These are phyloP conservation scores for Serendipita sp. DNA, from an alignment of 768 basidiomycete species.

Conservation along the genomic window DNA sequence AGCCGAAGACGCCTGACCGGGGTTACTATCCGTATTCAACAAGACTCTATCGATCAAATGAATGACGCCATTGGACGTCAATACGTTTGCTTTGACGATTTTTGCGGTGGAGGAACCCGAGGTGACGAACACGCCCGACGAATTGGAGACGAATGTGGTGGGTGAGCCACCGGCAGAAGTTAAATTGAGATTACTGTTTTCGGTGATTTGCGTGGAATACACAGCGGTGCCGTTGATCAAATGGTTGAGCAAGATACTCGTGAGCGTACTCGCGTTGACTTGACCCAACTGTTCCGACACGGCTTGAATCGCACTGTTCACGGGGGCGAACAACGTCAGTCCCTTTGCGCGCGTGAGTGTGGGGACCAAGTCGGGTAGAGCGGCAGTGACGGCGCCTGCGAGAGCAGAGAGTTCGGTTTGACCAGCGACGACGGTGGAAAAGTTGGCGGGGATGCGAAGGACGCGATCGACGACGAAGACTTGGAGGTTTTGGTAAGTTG, in stretches of 20 bases:
- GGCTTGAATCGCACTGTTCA: conserved; percentile 20
- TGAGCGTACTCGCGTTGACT: conserved; percentile 31
- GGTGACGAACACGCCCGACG: conserved; percentile 40
- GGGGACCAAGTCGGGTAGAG: conserved; percentile 18
- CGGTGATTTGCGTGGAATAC: conserved; percentile 38
- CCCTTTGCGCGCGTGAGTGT: conserved; percentile 28
- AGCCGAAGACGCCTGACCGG: conserved; percentile 32
- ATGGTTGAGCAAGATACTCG: conserved; percentile 39
- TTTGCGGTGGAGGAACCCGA: conserved; percentile 31
- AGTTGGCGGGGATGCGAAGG: conserved; percentile 33
- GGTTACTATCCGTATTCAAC: conserved; percentile 27
- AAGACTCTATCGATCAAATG: conserved; percentile 45
- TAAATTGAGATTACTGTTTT: conserved; percentile 17
- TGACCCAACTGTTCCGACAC: conserved; percentile 18
- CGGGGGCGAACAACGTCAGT: conserved; percentile 54
- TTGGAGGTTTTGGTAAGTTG: conserved; percentile 18
- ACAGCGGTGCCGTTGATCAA: conserved; percentile 42
- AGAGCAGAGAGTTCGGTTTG: conserved; percentile 27
- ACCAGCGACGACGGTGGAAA: conserved; percentile 26
- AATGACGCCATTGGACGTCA: conserved; percentile 51
- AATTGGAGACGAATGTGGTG: conserved; percentile 35
- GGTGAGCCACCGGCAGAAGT: conserved; percentile 43
- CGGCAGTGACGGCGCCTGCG: conserved; percentile 17
- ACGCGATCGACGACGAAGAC: conserved; percentile 29
- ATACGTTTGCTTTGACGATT: conserved; percentile 41